phyloP scores from a whole-genome alignment of 2,329 filamentous ascomycete species.

The Talaromyces atroroseus region DNA sequence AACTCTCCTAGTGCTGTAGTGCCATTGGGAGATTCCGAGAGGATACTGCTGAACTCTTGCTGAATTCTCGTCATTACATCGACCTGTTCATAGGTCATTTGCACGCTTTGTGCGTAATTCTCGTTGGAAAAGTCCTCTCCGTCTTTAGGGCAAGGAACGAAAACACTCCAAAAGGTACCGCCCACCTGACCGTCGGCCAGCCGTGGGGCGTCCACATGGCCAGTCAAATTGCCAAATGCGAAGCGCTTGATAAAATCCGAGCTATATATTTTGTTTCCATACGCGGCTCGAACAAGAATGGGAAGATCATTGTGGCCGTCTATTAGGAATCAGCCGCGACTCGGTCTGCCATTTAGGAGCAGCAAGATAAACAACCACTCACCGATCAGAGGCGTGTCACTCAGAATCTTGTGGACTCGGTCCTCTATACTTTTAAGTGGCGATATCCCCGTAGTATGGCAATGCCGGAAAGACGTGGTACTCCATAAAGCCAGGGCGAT shows the following conservation, averaged over 20 bases:
- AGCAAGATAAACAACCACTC: constrained; percentile 3
- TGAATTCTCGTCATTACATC: constrained; percentile 32
- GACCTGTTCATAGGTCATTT: constrained; percentile 32
- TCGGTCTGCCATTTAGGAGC: constrained; percentile 7
- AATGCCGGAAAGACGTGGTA: constrained; percentile 2
- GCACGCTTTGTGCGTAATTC: constrained; percentile 56
- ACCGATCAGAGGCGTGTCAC: constrained; percentile 47
- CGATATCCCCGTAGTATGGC: not conserved
- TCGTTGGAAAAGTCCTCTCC: constrained; percentile 67
- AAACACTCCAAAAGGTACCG: constrained; percentile 93
- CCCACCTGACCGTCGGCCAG: constrained; percentile 61
- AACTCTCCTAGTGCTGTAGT: constrained; percentile 59
- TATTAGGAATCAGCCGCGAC: constrained; percentile 29
- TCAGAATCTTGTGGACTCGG: constrained; percentile 41
- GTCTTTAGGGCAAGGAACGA: constrained; percentile 67
- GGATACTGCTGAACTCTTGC: constrained; percentile 37
- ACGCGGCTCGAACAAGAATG: constrained; percentile 61
- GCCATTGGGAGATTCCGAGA: constrained; percentile 54
- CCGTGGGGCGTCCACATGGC: constrained; percentile 75
- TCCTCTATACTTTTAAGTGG: constrained; percentile 25
- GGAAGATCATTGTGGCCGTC: constrained; percentile 90
- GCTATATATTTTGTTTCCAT: constrained; percentile 72
- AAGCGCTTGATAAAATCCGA: constrained; percentile 70
- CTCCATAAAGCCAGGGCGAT: constrained; percentile 4
- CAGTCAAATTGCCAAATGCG: constrained; percentile 59